phyloP scores from a whole-genome alignment of 495 filamentous ascomycete species.

The Podospora appendiculata region DNA sequence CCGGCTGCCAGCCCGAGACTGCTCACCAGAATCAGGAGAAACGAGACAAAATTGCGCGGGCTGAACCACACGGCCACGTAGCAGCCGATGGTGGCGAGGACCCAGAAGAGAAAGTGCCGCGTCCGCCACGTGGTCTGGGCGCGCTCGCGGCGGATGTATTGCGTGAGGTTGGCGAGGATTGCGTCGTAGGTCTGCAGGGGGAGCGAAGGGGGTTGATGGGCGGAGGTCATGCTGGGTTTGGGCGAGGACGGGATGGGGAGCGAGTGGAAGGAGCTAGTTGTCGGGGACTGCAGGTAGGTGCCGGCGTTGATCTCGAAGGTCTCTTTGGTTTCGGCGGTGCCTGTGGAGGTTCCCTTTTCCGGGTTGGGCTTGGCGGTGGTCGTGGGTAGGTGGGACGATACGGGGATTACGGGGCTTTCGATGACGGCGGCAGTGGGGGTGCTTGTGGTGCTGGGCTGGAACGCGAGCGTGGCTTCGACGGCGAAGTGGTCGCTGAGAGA shows the following conservation, averaged over 20 bases:
- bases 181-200: slow-evolving; percentile 52
- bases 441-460: slow-evolving; percentile 17
- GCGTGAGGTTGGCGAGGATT: slow-evolving; percentile 58
- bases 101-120: slow-evolving; percentile 60
- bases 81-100: slow-evolving; percentile 60
- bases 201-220: slow-evolving; percentile 3
- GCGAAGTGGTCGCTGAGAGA: slow-evolving; percentile 92
- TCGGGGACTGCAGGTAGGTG: slow-evolving; percentile 29
- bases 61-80: slow-evolving; percentile 79
- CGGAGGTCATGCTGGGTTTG: slow-evolving; percentile 14
- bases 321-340: neutral
- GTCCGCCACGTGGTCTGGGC: slow-evolving; percentile 63
- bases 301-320: slow-evolving; percentile 60
- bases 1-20: slow-evolving; percentile 69
- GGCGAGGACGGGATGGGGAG: slow-evolving; percentile 4
- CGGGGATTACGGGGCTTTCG: neutral
- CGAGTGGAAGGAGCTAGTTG: slow-evolving; percentile 11
- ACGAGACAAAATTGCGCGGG: slow-evolving; percentile 64
- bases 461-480: slow-evolving; percentile 59
- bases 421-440: neutral
- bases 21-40: slow-evolving; percentile 71
- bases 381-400: neutral
- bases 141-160: slow-evolving; percentile 60
- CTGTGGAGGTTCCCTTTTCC: neutral
- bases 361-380: neutral